Evolutionary conservation across 2,329 filamentous ascomycete genomes (phyloP).

Genomic region (Neobulgaria alba): DNA sequence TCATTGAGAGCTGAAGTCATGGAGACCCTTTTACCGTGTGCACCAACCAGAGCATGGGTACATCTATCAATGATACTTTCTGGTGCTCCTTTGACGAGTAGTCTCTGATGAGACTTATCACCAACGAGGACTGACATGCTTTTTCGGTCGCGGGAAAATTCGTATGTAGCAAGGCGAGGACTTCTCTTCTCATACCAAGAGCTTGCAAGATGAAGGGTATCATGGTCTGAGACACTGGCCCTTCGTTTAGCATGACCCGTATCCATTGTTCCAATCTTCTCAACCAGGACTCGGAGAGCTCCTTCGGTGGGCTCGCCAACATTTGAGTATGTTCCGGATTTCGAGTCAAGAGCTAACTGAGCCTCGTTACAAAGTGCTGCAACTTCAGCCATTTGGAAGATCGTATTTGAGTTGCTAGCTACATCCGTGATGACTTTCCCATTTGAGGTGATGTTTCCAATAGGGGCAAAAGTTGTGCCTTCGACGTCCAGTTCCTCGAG

Average conservation of each 20-base stretch:
- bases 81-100: conserved; percentile 93
- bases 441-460: conserved; percentile 61
- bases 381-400: conserved; percentile 68
- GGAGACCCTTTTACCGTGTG: conserved; percentile 67
- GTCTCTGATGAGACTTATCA: conserved; percentile 59
- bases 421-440: conserved; percentile 63
- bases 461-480: conserved; percentile 85
- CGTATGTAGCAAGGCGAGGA: conserved; percentile 75
- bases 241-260: conserved; percentile 40
- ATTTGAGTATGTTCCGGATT: conserved; percentile 65
- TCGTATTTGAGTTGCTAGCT: conserved; percentile 62
- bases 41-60: conserved; percentile 69
- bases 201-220: conserved; percentile 74
- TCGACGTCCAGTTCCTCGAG: conserved; percentile 84
- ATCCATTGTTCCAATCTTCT: conserved; percentile 78
- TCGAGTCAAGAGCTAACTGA: conserved; percentile 70
- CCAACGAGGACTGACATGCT: conserved; percentile 96
- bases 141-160: conserved; percentile 96
- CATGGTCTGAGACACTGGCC: conserved; percentile 37
- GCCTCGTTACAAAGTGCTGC: conserved; percentile 83
- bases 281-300: conserved; percentile 78
- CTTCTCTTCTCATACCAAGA: conserved; percentile 71
- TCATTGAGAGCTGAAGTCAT: conserved; percentile 61
- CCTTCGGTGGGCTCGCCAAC: conserved; percentile 95
- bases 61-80: conserved; percentile 92